These are phyloP conservation scores for Parathielavia appendiculata DNA, from an alignment of 495 filamentous ascomycete species.

Conservation along the genomic window DNA sequence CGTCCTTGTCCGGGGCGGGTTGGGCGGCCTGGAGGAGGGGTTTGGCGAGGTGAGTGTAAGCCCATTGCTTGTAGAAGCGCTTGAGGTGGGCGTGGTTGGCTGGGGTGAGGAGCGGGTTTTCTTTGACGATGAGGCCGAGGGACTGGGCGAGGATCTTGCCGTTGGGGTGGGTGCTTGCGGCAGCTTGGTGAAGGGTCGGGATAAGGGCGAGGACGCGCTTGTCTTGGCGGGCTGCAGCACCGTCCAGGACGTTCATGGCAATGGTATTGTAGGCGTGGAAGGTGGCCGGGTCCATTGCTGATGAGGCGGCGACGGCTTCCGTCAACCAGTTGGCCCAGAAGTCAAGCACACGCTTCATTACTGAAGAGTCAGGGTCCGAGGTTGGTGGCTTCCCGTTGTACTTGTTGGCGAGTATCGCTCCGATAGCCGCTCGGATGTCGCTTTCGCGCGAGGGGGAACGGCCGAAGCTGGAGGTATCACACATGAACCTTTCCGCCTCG, in stretches of 20 bases:
- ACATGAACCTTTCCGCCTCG: conserved; percentile 25
- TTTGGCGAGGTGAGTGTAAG: conserved; percentile 28
- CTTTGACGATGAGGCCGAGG: conserved; percentile 25
- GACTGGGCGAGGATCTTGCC: conserved; percentile 29
- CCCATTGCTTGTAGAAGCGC: conserved; percentile 35
- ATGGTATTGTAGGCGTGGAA: conserved; percentile 24
- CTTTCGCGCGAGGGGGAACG: conserved; percentile 9
- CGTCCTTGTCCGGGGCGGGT: conserved; percentile 15
- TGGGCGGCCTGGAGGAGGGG: conserved; percentile 27
- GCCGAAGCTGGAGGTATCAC: conserved; percentile 19
- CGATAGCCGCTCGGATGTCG: conserved; percentile 29
- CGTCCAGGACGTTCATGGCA: conserved; percentile 28
- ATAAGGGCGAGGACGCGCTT: conserved; percentile 20
- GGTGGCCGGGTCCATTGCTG: conserved; percentile 10
- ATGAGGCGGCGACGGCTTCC: conserved; percentile 9
- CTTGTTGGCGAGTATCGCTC: conserved; percentile 34
- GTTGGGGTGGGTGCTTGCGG: conserved; percentile 17
- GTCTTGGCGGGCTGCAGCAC: conserved; percentile 30
- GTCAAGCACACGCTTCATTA: conserved; percentile 20
- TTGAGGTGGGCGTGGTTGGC: conserved; percentile 32
- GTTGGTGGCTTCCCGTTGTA: conserved; percentile 30
- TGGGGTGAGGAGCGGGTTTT: conserved; percentile 23
- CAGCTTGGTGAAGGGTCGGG: conserved; percentile 21
- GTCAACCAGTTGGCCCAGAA: conserved; percentile 26
- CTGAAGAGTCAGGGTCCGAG: conserved; percentile 25